Conservation (phyloP, 495 filamentous ascomycete genomes). For the Parathielavia hyrcaniae region DNA sequence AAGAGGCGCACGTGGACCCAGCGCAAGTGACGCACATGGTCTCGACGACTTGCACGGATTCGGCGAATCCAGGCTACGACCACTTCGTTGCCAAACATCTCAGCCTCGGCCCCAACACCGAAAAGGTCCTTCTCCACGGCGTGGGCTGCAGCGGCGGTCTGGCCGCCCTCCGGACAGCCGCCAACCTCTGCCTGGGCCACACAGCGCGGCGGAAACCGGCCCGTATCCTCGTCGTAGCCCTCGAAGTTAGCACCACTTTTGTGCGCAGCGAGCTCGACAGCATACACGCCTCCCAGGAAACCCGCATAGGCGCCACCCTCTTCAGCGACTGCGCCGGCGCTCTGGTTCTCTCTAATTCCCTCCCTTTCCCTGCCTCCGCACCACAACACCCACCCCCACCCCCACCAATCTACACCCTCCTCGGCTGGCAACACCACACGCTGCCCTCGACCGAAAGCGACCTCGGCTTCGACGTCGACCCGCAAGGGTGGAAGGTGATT, state of each 20-base stretch:
- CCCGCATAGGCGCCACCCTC: slow-evolving; percentile 53
- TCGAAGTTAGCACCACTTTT: slow-evolving; percentile 54
- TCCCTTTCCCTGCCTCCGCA: slow-evolving; percentile 45
- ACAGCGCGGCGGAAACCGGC: slow-evolving; percentile 46
- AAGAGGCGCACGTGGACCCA: slow-evolving; percentile 44
- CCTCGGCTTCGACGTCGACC: slow-evolving; percentile 55
- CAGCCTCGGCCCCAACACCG: slow-evolving; percentile 43
- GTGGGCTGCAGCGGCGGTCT: slow-evolving; percentile 62
- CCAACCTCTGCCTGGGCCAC: slow-evolving; percentile 55
- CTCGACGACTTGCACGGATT: slow-evolving; percentile 60
- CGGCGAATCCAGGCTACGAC: slow-evolving; percentile 64
- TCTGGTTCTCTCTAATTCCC: slow-evolving; percentile 51
- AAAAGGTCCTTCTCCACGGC: slow-evolving; percentile 57
- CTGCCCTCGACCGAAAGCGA: slow-evolving; percentile 52
- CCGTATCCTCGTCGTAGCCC: slow-evolving; percentile 53
- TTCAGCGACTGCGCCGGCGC: slow-evolving; percentile 61
- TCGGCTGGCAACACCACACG: slow-evolving; percentile 54
- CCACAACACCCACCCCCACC: slow-evolving; percentile 50
- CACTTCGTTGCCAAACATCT: slow-evolving; percentile 54
- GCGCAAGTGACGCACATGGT: slow-evolving; percentile 58
- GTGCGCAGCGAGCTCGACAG: slow-evolving; percentile 55
- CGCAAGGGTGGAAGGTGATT: slow-evolving; percentile 56
- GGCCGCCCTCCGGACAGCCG: slow-evolving; percentile 54
- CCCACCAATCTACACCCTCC: slow-evolving; percentile 46
- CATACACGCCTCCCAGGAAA: slow-evolving; percentile 46